Conservation (phyloP, 1,284 basidiomycete species). For the Athelia sp. region DNA sequence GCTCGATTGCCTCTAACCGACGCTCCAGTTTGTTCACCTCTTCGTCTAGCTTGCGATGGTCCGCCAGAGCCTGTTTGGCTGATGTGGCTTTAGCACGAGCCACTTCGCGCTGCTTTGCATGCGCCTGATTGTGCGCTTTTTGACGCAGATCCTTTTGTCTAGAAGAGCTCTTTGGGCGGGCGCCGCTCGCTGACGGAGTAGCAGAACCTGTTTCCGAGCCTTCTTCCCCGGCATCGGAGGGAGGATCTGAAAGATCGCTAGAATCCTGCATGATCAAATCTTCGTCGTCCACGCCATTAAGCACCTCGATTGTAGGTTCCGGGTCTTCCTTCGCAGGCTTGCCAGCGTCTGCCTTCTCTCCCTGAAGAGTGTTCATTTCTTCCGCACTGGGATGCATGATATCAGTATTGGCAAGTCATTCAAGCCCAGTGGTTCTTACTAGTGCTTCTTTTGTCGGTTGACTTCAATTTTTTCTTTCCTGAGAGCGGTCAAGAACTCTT, state of each 20-base stretch:
- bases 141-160: constrained; percentile 49
- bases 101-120: constrained; percentile 72
- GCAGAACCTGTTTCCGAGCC: constrained; percentile 53
- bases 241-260: constrained; percentile 66
- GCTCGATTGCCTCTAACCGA: constrained; percentile 82
- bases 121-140: constrained; percentile 52
- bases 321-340: constrained; percentile 23
- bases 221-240: constrained; percentile 18
- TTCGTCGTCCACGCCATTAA: constrained; percentile 42
- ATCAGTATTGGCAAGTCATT: no score
- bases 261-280: constrained; percentile 56
- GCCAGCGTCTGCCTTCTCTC: constrained; percentile 47
- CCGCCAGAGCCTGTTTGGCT: constrained; percentile 65
- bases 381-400: constrained; percentile 46
- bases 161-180: constrained; percentile 39
- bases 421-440: no score
- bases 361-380: constrained; percentile 61
- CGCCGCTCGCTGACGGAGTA: constrained; percentile 31
- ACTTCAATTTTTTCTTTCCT: constrained; percentile 95
- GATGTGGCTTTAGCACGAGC: constrained; percentile 70
- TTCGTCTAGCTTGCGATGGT: constrained; percentile 81
- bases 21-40: constrained; percentile 79
- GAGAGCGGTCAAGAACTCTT: constrained; percentile 84
- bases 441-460: constrained; percentile 81
- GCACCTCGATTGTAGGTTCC: constrained; percentile 10